Evolutionary conservation across 768 basidiomycete species (phyloP), one percentile per base, ranked within the genome.

Genomic region (Chalciporus pseudorubinellus): DNA sequence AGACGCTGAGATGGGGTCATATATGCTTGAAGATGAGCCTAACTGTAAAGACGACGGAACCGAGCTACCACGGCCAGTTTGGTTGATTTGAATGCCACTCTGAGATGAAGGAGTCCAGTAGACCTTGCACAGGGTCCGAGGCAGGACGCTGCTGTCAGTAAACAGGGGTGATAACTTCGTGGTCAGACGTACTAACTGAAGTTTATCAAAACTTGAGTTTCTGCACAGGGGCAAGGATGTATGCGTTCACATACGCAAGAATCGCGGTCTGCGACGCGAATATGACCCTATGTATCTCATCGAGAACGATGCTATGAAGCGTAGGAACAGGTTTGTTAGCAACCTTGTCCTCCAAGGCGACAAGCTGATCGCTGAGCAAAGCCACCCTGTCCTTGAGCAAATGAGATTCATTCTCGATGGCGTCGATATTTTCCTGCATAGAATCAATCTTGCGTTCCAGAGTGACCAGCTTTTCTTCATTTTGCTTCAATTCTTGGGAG

Each of bases 201-300:
- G 14, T 14, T 9, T 3, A 10, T 39, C 40, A 31, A 26, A 26
- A 22, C 29, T 46, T 33, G 39, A 29, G 28, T 48, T 50, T 50
- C 33, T 48, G 51, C 18, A 48, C 28, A 24, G 34, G 46, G 40
- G 44, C 45, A 21, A 59, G 45, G 51, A 58, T 26, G 39, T 43
- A 50, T 8, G 18, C 39, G 36, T 58, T 50, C 50, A 44, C 43
- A 41, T 44, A 38, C n/a, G 36, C 44, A 8, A 53, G 29, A 19
- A 40, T 11, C 38, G 38, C 4, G 21, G 56, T 33, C 22, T 21
- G 41, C n/a, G 47, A 45, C 7, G 21, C 28, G 28, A 44, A 22
- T 29, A 28, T 19, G 18, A 41, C 20, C 28, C 16, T 46, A 21
- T 22, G 48, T 31, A 9, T 19, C 24, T 50, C 44, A 45, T 56